Evolutionary conservation across 2,329 filamentous ascomycete species (phyloP), one percentile per base, ranked within the genome.

Genomic region (Venturia aucupariae): DNA sequence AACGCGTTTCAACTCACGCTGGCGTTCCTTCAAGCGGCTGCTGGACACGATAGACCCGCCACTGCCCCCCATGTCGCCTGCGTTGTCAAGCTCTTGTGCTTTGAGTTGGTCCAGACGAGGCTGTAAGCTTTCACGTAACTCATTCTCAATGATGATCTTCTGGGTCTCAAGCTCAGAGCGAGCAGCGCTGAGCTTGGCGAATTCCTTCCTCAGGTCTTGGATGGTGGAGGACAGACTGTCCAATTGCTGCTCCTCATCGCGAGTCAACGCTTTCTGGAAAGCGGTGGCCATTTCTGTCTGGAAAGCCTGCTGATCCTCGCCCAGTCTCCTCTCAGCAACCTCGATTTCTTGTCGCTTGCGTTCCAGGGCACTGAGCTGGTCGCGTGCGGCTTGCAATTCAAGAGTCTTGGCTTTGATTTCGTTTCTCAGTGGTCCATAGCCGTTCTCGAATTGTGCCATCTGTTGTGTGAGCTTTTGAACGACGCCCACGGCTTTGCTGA

Each of bases 231-330:
- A 88, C 11, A 96, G 82, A 41, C 81, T 81, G 67, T 94, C 88
- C 4, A 99, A 81, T 71, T 90, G 87, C 48, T 82, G 80, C 75
- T 97, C 93, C 75, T 99, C 95, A n/a, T 87, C 84, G 8, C 84
- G 78, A 11, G 88, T 89, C 60, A 99, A 81, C 15, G 89, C 89
- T 76, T 96, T 97, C 78, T 96, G 95, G 79, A 97, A 99, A 30
- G 95, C 89, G 0, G 90, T 90, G 19, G 82, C 82, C 64, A 97
- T 77, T 74, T 99, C 95, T 2, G 86, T 82, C 74, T 96, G 87
- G 72, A 92, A 89, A 7, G 89, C 87, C 60, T 81, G 83, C 65
- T 95, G 82, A 68, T 90, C 89, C 66, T 91, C 88, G 61, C 87
- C 84, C 63, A 96, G 83, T 48, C 75, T 69, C 39, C 74, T 76